Base-by-base conservation (phyloP, 2,329 filamentous ascomycete genomes). In the Blumeria graminis region DNA sequence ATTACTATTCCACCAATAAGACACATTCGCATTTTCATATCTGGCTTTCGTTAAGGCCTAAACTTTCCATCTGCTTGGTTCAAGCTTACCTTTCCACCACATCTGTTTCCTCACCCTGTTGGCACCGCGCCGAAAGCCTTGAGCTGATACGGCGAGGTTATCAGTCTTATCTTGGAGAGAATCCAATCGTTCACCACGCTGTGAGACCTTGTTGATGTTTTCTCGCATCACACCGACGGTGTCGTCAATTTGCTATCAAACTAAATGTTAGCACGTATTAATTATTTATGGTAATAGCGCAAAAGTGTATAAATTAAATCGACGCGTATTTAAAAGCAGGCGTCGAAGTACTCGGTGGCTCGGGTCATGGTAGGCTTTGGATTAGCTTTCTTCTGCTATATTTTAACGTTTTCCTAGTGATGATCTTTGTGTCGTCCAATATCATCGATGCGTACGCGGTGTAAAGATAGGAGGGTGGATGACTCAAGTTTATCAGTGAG, bases 21-120 rank as follows among this genome's bases (percentile, higher is more conserved):
- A 73, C 90, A 96, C 76, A 95, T 92, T 70, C 92, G 82, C 92
- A 98, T 98, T 81, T 96, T 96, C 87, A 95, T 94, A 68, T 96
- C 90, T 78, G 35, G 51, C 18, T 53, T 16, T 11, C 2, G 14
- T 9, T 55, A 28, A 55, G 5, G 8, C 13, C 14, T 51, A 4
- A 22, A 3, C 10, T 22, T 6, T 51, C 5, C 7, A 33, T 9
- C n/a, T 33, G 13, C 6, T 51, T 14, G 13, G 18, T 10, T 55
- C 6, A 32, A 43, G 28, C 52, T 55, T 58, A 58, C 61, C 62
- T 51, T 96, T 96, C 90, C 89, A 96, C 90, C 90, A 96, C 90
- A 96, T 96, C 71, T 94, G 82, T 76, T 89, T 90, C 70, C 92
- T 82, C 64, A 98, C 90, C 65, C 87, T 77, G 76, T 96, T 98